Evolutionary conservation across 441 rosid species (phyloP).

Genomic region (Aleurites moluccanus): DNA sequence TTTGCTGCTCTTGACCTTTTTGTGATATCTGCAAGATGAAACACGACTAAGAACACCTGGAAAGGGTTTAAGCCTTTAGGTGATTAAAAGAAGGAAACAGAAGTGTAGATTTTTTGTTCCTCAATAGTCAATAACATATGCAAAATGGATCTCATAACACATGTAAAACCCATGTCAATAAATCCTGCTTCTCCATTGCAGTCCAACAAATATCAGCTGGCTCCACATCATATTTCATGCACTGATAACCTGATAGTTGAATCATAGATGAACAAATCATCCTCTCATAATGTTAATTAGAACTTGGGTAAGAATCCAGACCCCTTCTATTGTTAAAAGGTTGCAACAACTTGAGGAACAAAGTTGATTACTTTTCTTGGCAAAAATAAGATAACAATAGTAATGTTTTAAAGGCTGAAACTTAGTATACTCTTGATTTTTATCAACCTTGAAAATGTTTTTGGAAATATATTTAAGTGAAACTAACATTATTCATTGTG

Average conservation of each 20-base stretch:
- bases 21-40: conserved; percentile 34
- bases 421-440: no score
- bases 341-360: background rate
- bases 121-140: background rate
- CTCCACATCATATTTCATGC: background rate
- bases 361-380: background rate
- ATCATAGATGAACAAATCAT: background rate
- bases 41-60: conserved; percentile 10
- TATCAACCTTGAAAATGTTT: background rate
- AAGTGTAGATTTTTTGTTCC: background rate
- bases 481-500: no score
- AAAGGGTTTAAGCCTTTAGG: background rate
- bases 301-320: background rate
- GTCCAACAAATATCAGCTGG: conserved; percentile 5
- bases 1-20: conserved; percentile 40
- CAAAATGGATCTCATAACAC: background rate
- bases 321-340: background rate
- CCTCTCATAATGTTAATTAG: background rate
- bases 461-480: background rate
- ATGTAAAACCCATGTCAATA: background rate
- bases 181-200: background rate
- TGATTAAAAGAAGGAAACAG: background rate
- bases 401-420: no score
- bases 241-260: background rate
- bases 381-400: background rate